Percentiles rank a stretch among this genome's conserved stretches.
phyloP scores from a whole-genome alignment of 2,329 filamentous ascomycete genomes.

The Ophiostoma perfectum region DNA sequence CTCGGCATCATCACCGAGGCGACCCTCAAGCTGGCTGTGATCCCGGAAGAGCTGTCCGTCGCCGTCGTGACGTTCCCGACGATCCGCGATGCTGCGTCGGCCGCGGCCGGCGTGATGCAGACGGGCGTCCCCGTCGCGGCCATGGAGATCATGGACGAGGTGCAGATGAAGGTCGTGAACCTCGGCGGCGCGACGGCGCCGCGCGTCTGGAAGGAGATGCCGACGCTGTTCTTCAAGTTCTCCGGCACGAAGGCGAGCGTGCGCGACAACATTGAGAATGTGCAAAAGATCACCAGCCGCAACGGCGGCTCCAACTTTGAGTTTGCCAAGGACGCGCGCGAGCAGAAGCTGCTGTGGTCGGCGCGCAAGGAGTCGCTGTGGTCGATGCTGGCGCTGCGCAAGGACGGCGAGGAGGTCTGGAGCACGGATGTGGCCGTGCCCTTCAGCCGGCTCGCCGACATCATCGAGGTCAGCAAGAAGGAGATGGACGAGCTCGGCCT shows the following conservation, averaged over 20 bases:
- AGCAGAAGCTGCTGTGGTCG: constrained; percentile 72
- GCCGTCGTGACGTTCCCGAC: constrained; percentile 74
- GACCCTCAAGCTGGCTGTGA: constrained; percentile 70
- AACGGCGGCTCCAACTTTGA: constrained; percentile 66
- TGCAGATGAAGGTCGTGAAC: constrained; percentile 81
- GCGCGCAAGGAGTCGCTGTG: constrained; percentile 79
- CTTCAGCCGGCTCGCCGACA: constrained; percentile 66
- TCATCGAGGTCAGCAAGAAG: constrained; percentile 78
- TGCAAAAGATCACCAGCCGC: constrained; percentile 59
- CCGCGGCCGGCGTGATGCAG: constrained; percentile 70
- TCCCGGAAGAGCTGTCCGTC: constrained; percentile 70
- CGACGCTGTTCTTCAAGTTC: constrained; percentile 82
- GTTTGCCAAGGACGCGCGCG: constrained; percentile 65
- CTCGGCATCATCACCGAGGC: constrained; percentile 77
- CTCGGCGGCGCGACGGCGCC: constrained; percentile 63
- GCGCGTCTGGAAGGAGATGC: constrained; percentile 65
- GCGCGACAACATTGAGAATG: constrained; percentile 66
- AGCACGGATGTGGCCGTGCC: constrained; percentile 82
- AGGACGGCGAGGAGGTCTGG: constrained; percentile 65
- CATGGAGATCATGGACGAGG: constrained; percentile 84
- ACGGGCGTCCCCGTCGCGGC: constrained; percentile 67
- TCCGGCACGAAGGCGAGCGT: constrained; percentile 74
- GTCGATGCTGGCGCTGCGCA: constrained; percentile 69
- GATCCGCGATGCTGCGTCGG: constrained; percentile 68
- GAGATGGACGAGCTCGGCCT: constrained; percentile 81